A percentile compares a stretch with the other conserved stretches of the same genome.
Evolutionary conservation across 805 yeast species (phyloP).

Genomic region (Lipomyces yamanashiensis): DNA sequence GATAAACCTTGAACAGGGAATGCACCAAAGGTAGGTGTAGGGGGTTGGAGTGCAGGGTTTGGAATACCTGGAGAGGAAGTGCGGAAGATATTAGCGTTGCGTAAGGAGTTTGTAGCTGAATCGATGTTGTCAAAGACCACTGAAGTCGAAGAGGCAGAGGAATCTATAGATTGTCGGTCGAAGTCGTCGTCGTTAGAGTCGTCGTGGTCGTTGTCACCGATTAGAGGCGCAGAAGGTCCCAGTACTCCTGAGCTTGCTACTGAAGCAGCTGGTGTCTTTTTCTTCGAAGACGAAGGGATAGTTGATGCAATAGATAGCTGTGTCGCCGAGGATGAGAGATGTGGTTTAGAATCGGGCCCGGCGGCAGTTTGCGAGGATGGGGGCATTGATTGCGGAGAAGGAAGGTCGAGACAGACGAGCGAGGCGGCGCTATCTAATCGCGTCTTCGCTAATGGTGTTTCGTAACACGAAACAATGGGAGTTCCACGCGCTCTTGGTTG

Average conservation of each 20-base stretch:
- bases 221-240: neutral
- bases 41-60: slow-evolving; percentile 2
- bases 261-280: slow-evolving; percentile 13
- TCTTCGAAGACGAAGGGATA: slow-evolving; percentile 14
- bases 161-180: slow-evolving; percentile 26
- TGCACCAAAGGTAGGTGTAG: slow-evolving; percentile 2
- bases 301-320: slow-evolving; percentile 10
- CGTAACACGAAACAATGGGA: neutral
- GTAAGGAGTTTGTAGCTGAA: slow-evolving; percentile 32
- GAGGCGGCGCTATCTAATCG: slow-evolving; percentile 14
- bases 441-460: neutral
- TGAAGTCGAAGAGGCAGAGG: slow-evolving; percentile 31
- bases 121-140: slow-evolving; percentile 31
- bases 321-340: neutral
- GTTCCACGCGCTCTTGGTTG: neutral
- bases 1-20: slow-evolving; percentile 10
- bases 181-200: slow-evolving; percentile 17
- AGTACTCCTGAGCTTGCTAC: slow-evolving; percentile 15
- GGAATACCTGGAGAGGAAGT: slow-evolving; percentile 8
- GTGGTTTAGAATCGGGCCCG: slow-evolving; percentile 4
- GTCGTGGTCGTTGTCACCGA: slow-evolving; percentile 2
- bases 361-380: neutral
- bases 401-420: neutral
- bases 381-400: slow-evolving; percentile 13
- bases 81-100: slow-evolving; percentile 12